Base-by-base conservation (phyloP, 2,329 filamentous ascomycete species). In the Stenocarpella maydis region DNA sequence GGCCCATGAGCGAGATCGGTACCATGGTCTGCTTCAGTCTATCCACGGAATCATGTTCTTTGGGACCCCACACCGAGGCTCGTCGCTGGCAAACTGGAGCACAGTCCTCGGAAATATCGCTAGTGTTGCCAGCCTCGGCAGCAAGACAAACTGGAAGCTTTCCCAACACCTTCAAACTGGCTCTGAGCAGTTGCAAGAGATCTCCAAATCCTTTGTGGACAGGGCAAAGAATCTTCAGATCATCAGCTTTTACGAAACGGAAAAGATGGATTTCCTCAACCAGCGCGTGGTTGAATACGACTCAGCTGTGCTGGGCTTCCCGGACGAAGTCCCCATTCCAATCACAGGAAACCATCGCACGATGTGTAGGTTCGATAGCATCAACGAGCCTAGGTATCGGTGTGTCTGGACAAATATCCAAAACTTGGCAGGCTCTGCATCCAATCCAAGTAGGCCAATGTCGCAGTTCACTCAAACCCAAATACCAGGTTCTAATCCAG, bases 131-230 rank as follows among this genome's bases (percentile, higher is more conserved):
- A 45, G 55, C 21, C n/a, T 68, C 24, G 67, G 58, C 45, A 68
- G 37, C 21, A 68, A 65, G 21, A 68, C 58, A 47, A 68, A 68
- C 12, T 37, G 37, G 37, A 74, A 73, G 5, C 73, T 75, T 21
- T 65, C 75, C 43, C 72, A 73, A 31, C 68, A 72, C 26, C 60
- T 76, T 34, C 71, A 74, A 41, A 67, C 70, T 28, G 69, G 73
- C 39, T 73, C 73, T 10, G 28, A 17, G 24, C 26, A 50, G 26
- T 47, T 68, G n/a, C 47, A 64, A 21, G 61, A 53, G 1, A 65
- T 68, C 19, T 64, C 66, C 31, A 68, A 68, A 8, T 68, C 66
- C 4, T 68, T 68, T n/a, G 55, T 68, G 8, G 66, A 65, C 19
- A 47, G 66, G 26, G 55, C 41, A 6, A 68, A 65, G 37, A n/a